Evolutionary conservation across 2,329 filamentous ascomycete species (phyloP).

Genomic region (Talaromyces islandicus): DNA sequence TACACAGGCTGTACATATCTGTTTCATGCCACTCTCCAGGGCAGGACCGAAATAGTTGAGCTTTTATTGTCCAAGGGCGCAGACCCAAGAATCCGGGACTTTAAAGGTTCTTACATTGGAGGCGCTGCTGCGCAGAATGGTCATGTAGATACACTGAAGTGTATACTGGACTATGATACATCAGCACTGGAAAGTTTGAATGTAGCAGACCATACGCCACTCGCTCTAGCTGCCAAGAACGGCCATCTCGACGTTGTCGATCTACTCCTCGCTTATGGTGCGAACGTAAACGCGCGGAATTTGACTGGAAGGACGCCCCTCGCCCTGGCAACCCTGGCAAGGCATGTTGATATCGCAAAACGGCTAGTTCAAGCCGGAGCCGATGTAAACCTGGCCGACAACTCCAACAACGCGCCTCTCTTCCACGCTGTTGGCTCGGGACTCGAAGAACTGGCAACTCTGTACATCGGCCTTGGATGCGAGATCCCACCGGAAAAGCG

Average conservation of each 20-base stretch:
- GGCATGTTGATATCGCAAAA: neutral
- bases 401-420: neutral
- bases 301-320: neutral
- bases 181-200: neutral
- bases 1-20: neutral
- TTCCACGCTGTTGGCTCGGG: neutral
- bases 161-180: neutral
- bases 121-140: neutral
- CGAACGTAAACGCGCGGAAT: neutral
- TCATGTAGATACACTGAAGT: neutral
- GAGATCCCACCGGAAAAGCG: neutral
- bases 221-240: neutral
- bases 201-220: conserved; percentile 1
- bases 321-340: neutral
- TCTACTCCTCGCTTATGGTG: neutral
- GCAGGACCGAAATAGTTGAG: neutral
- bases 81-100: neutral
- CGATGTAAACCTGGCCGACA: neutral
- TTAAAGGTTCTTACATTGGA: neutral
- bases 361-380: neutral
- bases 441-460: neutral
- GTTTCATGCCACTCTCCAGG: neutral
- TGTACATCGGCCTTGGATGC: neutral
- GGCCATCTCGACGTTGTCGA: neutral
- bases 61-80: neutral